A percentile compares a stretch with the other conserved stretches of the same genome.
These are phyloP conservation scores for Metschnikowia kofuensis DNA, from an alignment of 805 yeast genomes.

Conservation along the genomic window DNA sequence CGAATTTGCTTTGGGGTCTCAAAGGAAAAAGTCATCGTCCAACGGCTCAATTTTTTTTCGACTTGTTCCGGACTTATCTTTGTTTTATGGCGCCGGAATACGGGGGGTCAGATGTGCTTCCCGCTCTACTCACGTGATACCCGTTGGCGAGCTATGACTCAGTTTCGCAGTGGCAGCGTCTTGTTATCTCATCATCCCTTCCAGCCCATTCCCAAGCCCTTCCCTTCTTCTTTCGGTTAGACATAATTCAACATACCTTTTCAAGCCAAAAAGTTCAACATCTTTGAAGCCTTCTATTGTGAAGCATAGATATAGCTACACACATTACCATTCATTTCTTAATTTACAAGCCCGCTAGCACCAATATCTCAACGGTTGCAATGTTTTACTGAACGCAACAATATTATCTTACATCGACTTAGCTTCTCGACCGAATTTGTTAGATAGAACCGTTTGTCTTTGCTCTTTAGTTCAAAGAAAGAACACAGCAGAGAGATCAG, in stretches of 20 bases:
- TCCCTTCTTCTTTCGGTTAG: constrained; percentile 2
- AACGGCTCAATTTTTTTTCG: too few species aligned
- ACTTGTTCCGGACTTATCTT: too few species aligned
- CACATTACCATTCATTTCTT: not conserved
- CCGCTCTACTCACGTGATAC: not conserved
- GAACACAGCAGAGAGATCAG: constrained; percentile 1
- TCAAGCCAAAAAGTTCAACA: constrained; percentile 6
- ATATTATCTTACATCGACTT: not conserved
- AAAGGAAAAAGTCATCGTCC: too few species aligned
- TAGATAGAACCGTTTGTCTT: not conserved
- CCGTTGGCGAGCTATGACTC: not conserved
- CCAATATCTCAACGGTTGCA: constrained; percentile 1
- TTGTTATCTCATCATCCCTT: too few species aligned
- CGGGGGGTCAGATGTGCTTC: too few species aligned
- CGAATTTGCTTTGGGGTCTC: too few species aligned
- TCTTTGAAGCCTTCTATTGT: not conserved
- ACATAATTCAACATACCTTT: constrained; percentile 3
- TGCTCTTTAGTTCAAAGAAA: constrained; percentile 8
- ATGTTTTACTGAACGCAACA: constrained; percentile 6
- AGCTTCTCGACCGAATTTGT: not conserved
- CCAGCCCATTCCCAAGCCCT: not conserved
- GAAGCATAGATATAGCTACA: too few species aligned
- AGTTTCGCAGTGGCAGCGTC: not conserved
- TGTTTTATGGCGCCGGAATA: not conserved
- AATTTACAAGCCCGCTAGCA: not conserved